Percentiles rank a stretch among this genome's conserved stretches.
phyloP scores from a whole-genome alignment of 1,284 basidiomycete species.

The Mrakiaceae sp. region DNA sequence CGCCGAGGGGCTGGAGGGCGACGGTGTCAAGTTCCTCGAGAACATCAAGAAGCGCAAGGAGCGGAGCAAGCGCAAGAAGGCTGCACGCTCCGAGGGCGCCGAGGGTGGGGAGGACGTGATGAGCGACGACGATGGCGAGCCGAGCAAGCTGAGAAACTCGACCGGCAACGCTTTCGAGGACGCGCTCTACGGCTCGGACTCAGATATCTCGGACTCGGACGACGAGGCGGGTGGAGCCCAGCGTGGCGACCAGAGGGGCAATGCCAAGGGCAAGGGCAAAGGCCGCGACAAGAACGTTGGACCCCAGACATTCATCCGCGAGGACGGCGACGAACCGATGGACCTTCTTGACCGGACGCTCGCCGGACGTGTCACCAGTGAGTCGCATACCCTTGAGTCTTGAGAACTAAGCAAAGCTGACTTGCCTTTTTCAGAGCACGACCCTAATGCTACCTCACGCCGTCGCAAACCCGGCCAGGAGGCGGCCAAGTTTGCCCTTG shows the following conservation, averaged over 20 bases:
- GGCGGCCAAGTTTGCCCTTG: constrained; percentile 73
- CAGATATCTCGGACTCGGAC: constrained; percentile 63
- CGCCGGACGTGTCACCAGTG: constrained; percentile 64
- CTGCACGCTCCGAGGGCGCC: constrained; percentile 39
- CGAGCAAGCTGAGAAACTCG: constrained; percentile 22
- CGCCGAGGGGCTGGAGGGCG: constrained; percentile 50
- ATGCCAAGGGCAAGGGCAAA: constrained; percentile 23
- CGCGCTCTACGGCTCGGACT: constrained; percentile 86
- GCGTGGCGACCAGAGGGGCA: constrained; percentile 34
- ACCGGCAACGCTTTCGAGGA: constrained; percentile 88
- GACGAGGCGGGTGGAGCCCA: constrained; percentile 39
- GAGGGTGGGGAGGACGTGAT: constrained; percentile 41
- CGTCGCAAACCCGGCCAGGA: constrained; percentile 75
- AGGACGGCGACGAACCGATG: constrained; percentile 91
- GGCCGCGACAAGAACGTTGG: constrained; percentile 39
- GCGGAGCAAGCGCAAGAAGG: constrained; percentile 66
- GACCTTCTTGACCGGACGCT: constrained; percentile 74
- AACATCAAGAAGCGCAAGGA: constrained; percentile 91
- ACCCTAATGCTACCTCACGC: constrained; percentile 37
- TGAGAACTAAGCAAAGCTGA: background rate
- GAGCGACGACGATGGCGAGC: constrained; percentile 43
- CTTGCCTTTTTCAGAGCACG: constrained; percentile 39
- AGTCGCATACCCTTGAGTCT: constrained; percentile 26
- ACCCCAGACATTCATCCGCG: constrained; percentile 48
- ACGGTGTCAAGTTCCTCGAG: constrained; percentile 57